Base-by-base conservation (phyloP, 805 yeast genomes). In the Wickerhamomyces ciferrii region DNA sequence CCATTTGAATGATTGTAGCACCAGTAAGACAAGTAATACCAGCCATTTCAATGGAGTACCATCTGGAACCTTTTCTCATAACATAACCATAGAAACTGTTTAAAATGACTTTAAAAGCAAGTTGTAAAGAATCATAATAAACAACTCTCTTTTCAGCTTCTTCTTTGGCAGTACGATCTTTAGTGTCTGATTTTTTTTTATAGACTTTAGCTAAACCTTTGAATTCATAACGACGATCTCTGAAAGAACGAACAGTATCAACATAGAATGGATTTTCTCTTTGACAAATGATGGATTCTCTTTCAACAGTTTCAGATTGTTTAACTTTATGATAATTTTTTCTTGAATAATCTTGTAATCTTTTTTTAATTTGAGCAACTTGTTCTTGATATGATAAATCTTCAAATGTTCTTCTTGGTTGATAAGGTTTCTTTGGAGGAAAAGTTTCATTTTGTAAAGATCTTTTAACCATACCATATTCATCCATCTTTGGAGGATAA, bases 21-120 rank as follows among this genome's bases (percentile, higher is more conserved):
- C 99, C 99, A 0, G 99, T 94, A 42, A 91, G 74, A 75, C 99
- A 95, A 0, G 99, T 94, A 18, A 94, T 94, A 52, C 99, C 99
- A 0, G 99, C 99, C 99, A 95, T 94, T 65, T 94, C 99, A 94
- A 94, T 90, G 0, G 99, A 94, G 59, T 91, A 94, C 99, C 99
- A 94, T 49, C 99, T 76, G 0, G 99, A 94, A 36, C 99, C 99
- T 59, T 94, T 94, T 67, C 99, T 79, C 99, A 94, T 94, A 14
- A 94, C 99, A 59, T 94, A 94, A 43, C 99, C 99, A 59, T 94
- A 94, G 62, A 94, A 94, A 0, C 98, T 92, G 61, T 94, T 94
- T 58, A 94, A 74, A 68, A 94, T 94, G 60, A 92, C 97, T 60
- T 94, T 94, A 65, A 94, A 98, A 0, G 99, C 99, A 53, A 94